Evolutionary conservation across 148 eudicot genomes (phyloP).

Genomic region (Diospyros lotus): DNA sequence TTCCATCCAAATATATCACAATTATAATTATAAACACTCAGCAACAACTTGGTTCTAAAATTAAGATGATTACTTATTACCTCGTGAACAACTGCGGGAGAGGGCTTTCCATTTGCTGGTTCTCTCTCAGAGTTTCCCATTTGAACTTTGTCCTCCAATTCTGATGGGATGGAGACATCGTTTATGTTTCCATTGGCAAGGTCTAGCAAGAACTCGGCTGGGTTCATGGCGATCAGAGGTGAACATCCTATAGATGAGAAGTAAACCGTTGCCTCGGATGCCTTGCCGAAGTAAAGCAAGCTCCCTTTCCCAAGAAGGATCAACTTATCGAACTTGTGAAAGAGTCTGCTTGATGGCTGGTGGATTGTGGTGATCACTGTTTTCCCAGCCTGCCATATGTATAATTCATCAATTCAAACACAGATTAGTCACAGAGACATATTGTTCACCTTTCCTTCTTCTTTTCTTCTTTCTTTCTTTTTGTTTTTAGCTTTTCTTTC

Average conservation of each 20-base stretch:
- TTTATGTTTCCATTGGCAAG: conserved; percentile 85
- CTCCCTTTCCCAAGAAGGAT: conserved; percentile 89
- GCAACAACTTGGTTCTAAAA: too few relatives aligned
- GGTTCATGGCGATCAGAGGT: conserved; percentile 89
- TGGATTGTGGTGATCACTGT: conserved; percentile 95
- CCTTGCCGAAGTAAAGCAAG: conserved; percentile 84
- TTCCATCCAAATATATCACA: not conserved
- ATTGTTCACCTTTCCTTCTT: too few relatives aligned
- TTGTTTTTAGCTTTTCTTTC: too few relatives aligned
- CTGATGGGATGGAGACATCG: conserved; percentile 81
- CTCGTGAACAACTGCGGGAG: conserved; percentile 70
- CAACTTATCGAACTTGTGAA: conserved; percentile 85
- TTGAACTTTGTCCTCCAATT: conserved; percentile 77
- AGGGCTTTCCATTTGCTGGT: conserved; percentile 59
- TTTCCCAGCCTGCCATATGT: conserved; percentile 62
- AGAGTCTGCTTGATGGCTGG: conserved; percentile 97
- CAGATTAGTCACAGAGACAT: too few relatives aligned
- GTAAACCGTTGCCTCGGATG: conserved; percentile 75
- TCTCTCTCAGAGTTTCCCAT: conserved; percentile 50
- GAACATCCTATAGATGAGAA: conserved; percentile 84
- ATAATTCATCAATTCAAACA: too few relatives aligned
- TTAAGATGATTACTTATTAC: conserved; percentile 25
- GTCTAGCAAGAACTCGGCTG: conserved; percentile 92
- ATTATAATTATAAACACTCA: not conserved
- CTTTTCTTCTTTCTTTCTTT: too few relatives aligned